Evolutionary conservation across 164 flowering plant genomes (phyloP).

Genomic region (Aristolochia contorta): DNA sequence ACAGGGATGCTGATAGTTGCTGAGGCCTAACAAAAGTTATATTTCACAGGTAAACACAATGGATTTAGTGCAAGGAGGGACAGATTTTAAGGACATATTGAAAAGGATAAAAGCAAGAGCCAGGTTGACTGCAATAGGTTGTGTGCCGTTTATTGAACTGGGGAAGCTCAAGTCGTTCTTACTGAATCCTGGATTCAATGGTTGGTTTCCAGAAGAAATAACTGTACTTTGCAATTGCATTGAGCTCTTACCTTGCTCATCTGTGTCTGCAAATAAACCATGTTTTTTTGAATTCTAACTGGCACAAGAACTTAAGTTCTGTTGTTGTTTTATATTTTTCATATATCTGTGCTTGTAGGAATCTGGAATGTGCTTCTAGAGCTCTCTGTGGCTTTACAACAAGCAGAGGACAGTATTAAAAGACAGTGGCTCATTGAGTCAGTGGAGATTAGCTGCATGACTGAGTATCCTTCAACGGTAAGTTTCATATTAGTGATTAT

Average conservation of each 20-base stretch:
- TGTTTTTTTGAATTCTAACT: too few relatives aligned
- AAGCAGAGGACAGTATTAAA: slow-evolving; percentile 46
- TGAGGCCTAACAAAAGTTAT: too few relatives aligned
- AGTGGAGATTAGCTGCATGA: slow-evolving; percentile 68
- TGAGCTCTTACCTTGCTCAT: too few relatives aligned
- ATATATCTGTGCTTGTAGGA: slow-evolving; percentile 21
- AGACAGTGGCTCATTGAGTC: slow-evolving; percentile 78
- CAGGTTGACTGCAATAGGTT: slow-evolving; percentile 48
- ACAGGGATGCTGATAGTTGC: too few relatives aligned
- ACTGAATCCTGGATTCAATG: slow-evolving; percentile 43
- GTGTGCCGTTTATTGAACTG: slow-evolving; percentile 49
- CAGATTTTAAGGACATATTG: slow-evolving; percentile 15
- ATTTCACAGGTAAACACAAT: too few relatives aligned
- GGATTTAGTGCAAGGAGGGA: slow-evolving; percentile 13
- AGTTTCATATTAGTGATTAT: background rate
- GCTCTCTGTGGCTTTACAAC: slow-evolving; percentile 57
- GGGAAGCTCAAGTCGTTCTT: slow-evolving; percentile 41
- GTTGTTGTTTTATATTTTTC: too few relatives aligned
- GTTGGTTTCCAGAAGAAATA: slow-evolving; percentile 31
- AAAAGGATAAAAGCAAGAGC: slow-evolving; percentile 58
- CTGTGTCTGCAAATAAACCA: too few relatives aligned
- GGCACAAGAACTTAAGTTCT: too few relatives aligned
- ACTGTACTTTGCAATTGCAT: too few relatives aligned
- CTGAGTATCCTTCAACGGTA: slow-evolving; percentile 80
- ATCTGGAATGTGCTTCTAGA: slow-evolving; percentile 72